phyloP scores from a whole-genome alignment of 805 yeast species.

The Groenewaldozyma salmanticensis region DNA sequence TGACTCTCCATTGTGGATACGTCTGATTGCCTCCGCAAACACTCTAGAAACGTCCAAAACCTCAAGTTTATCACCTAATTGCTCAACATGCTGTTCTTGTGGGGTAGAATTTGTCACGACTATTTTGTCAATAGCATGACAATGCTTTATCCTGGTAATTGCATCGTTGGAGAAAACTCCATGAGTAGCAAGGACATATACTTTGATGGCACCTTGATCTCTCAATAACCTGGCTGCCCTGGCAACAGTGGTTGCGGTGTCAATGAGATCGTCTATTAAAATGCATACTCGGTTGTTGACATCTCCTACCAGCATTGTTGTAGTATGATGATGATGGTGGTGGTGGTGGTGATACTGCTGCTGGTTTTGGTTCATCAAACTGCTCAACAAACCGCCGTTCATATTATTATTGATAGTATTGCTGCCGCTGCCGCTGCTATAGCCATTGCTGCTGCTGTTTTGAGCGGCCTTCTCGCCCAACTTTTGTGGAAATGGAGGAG shows the following conservation, averaged over 20 bases:
- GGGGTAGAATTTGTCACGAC: slow-evolving; percentile 90
- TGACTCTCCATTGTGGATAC: slow-evolving; percentile 95
- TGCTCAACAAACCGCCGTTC: neutral
- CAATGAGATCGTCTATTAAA: slow-evolving; percentile 88
- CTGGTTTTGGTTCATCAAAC: slow-evolving; percentile 2
- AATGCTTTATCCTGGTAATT: slow-evolving; percentile 51
- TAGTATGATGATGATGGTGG: slow-evolving; percentile 33
- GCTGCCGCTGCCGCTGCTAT: slow-evolving; percentile 8
- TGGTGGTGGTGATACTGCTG: slow-evolving; percentile 34
- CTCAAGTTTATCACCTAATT: slow-evolving; percentile 53
- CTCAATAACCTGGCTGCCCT: slow-evolving; percentile 87
- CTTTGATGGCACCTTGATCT: slow-evolving; percentile 84
- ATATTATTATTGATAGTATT: slow-evolving; percentile 6
- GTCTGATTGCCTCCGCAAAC: slow-evolving; percentile 88
- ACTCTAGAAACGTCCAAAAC: slow-evolving; percentile 81
- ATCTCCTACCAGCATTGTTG: slow-evolving; percentile 91
- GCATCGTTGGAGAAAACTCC: slow-evolving; percentile 94
- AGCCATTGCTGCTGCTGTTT: slow-evolving; percentile 1
- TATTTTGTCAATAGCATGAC: slow-evolving; percentile 63
- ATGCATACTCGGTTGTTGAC: slow-evolving; percentile 80
- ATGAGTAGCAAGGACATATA: slow-evolving; percentile 84
- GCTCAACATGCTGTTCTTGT: slow-evolving; percentile 49
- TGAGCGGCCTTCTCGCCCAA: too few species aligned
- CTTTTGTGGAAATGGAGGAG: too few species aligned
- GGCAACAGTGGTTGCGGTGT: slow-evolving; percentile 84